These are phyloP conservation scores for Huiozyma sinensis DNA, from an alignment of 805 yeast species.

Conservation along the genomic window DNA sequence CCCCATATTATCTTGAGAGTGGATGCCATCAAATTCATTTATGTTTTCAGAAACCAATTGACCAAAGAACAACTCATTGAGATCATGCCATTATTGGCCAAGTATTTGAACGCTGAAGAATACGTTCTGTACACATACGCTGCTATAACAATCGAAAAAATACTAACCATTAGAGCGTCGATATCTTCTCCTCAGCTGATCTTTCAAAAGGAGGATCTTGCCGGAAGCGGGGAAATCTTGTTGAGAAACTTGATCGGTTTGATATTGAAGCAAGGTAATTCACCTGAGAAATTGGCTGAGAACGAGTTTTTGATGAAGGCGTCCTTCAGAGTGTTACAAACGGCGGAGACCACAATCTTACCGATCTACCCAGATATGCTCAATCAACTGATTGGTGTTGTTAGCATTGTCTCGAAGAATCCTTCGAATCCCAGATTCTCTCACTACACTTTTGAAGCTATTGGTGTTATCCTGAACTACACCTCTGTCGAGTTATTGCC, in stretches of 20 bases:
- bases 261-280: slow-evolving; percentile 44
- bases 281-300: slow-evolving; percentile 89
- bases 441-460: slow-evolving; percentile 82
- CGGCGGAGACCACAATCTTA: slow-evolving; percentile 57
- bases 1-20: slow-evolving; percentile 73
- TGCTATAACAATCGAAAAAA: slow-evolving; percentile 84
- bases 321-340: slow-evolving; percentile 67
- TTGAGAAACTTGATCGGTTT: slow-evolving; percentile 56
- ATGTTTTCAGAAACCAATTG: slow-evolving; percentile 84
- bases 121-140: slow-evolving; percentile 89
- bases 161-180: slow-evolving; percentile 61
- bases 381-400: slow-evolving; percentile 57
- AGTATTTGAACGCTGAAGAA: slow-evolving; percentile 52
- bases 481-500: slow-evolving; percentile 25
- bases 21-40: slow-evolving; percentile 86
- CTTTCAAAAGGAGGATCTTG: slow-evolving; percentile 64
- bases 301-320: slow-evolving; percentile 90
- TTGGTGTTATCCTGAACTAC: slow-evolving; percentile 63
- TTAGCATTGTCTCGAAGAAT: slow-evolving; percentile 64
- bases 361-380: slow-evolving; percentile 38
- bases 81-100: slow-evolving; percentile 67
- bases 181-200: slow-evolving; percentile 42
- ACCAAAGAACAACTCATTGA: slow-evolving; percentile 74
- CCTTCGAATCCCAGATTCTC: slow-evolving; percentile 94
- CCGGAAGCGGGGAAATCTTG: slow-evolving; percentile 49